These are phyloP conservation scores for Daldinia vernicosa DNA, from an alignment of 495 filamentous ascomycete species.

Conservation along the genomic window DNA sequence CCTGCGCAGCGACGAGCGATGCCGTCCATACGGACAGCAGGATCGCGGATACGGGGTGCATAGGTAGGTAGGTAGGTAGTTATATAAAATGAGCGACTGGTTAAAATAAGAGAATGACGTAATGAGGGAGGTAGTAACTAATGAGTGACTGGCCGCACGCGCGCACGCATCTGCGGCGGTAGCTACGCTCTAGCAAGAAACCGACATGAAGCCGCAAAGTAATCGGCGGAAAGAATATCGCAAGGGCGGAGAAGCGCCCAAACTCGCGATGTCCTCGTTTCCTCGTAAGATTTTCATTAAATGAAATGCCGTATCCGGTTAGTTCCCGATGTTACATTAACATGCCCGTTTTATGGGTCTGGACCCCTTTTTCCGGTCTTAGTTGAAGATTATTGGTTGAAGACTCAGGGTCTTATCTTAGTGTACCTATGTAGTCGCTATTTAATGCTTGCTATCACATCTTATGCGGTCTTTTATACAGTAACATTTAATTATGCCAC, in stretches of 20 bases:
- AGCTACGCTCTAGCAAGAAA: conserved; percentile 14
- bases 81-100: conserved; percentile 17
- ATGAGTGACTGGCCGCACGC: conserved; percentile 11
- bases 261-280: conserved; percentile 13
- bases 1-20: conserved; percentile 38
- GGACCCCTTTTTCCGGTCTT: background rate
- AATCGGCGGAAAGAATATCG: conserved; percentile 2
- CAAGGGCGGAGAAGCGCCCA: conserved; percentile 1
- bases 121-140: background rate
- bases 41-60: conserved; percentile 33
- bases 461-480: conserved; percentile 1
- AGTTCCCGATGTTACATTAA: conserved; percentile 18
- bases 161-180: conserved; percentile 31
- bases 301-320: conserved; percentile 37
- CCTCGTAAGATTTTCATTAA: conserved; percentile 33
- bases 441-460: background rate
- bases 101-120: background rate
- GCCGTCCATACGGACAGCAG: conserved; percentile 9
- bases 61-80: too few species aligned
- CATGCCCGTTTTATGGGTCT: conserved; percentile 2
- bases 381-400: background rate
- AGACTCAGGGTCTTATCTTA: background rate
- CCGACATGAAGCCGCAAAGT: conserved; percentile 23
- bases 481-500: background rate
- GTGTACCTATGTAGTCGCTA: too few species aligned